Evolutionary conservation across 2,329 filamentous ascomycete species (phyloP).

Genomic region (Fusarium miscanthi): DNA sequence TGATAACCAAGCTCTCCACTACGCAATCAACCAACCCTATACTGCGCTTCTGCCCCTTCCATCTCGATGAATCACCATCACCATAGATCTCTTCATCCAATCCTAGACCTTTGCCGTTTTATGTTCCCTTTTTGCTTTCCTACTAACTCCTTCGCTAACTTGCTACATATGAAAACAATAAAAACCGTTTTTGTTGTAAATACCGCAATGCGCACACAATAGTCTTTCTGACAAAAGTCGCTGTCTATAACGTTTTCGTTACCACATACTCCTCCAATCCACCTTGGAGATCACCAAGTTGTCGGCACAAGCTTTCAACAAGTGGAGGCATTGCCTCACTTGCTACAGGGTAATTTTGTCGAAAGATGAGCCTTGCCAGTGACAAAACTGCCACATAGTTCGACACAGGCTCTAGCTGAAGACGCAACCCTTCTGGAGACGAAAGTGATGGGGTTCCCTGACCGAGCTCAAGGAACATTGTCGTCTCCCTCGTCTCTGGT

Average conservation of each 20-base stretch:
- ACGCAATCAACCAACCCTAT: neutral
- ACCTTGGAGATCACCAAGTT: conserved; percentile 33
- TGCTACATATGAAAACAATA: neutral
- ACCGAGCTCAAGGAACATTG: conserved; percentile 33
- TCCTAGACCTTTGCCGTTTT: neutral
- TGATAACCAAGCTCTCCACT: neutral
- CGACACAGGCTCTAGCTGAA: conserved; percentile 32
- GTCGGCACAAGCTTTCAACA: conserved; percentile 35
- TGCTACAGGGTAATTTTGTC: conserved; percentile 34
- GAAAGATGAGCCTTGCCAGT: conserved; percentile 28
- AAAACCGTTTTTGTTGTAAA: conserved; percentile 21
- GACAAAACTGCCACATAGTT: conserved; percentile 27
- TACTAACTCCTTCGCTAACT: conserved; percentile 38
- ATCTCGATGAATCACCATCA: neutral
- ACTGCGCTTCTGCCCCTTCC: neutral
- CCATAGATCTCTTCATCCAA: neutral
- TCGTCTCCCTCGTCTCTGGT: conserved; percentile 26
- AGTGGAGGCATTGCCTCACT: conserved; percentile 38
- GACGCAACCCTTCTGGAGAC: conserved; percentile 15
- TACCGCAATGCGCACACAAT: neutral
- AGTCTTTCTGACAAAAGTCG: neutral
- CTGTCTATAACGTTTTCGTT: neutral
- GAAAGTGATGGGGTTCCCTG: conserved; percentile 32
- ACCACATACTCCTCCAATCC: conserved; percentile 1
- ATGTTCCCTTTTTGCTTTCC: conserved; percentile 16